Conservation (phyloP, 1,139 yeast genomes). For the Saccharomyces pastorianus region DNA sequence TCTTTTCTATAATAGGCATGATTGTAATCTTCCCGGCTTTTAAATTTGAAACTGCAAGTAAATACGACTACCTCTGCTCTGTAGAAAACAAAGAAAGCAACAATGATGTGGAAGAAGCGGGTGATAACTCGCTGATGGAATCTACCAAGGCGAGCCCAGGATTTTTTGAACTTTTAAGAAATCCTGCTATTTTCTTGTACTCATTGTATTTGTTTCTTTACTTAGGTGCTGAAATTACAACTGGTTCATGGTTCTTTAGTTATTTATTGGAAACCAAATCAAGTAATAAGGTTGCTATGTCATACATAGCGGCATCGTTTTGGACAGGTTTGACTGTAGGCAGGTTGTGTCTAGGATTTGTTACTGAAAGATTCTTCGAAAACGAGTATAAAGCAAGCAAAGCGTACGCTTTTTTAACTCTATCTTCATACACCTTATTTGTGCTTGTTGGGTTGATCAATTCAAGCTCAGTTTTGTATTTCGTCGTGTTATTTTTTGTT, state of each 20-base stretch:
- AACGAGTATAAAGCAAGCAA: constrained; percentile 46
- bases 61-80: constrained; percentile 38
- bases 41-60: constrained; percentile 47
- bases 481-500: constrained; percentile 20
- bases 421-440: constrained; percentile 20
- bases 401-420: constrained; percentile 30
- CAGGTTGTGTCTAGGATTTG: constrained; percentile 51
- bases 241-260: constrained; percentile 62
- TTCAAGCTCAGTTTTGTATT: constrained; percentile 22
- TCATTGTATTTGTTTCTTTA: constrained; percentile 49
- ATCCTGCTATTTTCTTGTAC: constrained; percentile 41
- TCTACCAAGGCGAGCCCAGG: constrained; percentile 4
- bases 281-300: constrained; percentile 40
- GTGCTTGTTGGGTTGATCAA: constrained; percentile 17
- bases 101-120: constrained; percentile 17
- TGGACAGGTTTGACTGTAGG: constrained; percentile 65
- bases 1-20: constrained; percentile 17
- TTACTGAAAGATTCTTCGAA: constrained; percentile 45
- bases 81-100: constrained; percentile 17
- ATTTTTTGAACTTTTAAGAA: constrained; percentile 33
- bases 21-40: constrained; percentile 33
- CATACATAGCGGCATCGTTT: constrained; percentile 54
- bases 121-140: constrained; percentile 3
- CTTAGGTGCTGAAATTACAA: constrained; percentile 61
- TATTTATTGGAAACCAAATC: constrained; percentile 46